Base-by-base conservation (phyloP, 164 flowering plant genomes). In the Vitis cinerea region DNA sequence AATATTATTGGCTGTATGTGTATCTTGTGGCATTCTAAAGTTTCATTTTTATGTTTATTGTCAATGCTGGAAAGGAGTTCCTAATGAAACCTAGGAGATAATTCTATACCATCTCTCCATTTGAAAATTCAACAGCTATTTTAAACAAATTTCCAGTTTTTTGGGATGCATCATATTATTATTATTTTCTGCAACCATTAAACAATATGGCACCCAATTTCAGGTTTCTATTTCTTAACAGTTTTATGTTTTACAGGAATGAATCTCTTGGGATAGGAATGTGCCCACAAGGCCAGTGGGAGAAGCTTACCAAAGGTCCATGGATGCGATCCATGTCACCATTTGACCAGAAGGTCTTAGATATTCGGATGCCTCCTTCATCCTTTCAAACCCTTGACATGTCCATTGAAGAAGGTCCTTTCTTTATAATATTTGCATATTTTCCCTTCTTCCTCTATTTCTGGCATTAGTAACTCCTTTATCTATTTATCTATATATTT, bases 261-360 rank as follows among this genome's bases (percentile, higher is more conserved):
- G 54, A 27, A 7, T 86, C 99, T 70, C 77, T 90, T 65, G 87
- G 77, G 50, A 64, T 89, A 31, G 93, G 98, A 51, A 90, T 87
- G 94, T 93, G 98, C 76, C 82, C 92, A 69, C 84, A 69, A 63
- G 74, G 78, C 4, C 79, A 82, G 63, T 95, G 99, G 99, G 86
- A 86, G 84, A 95, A 87, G 76, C 82, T 88, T 69, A n/a, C 68
- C 15, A 85, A 89, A 76, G 93, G 86, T 77, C 79, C 78, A 69
- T 93, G 96, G 96, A 78, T 68, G 54, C 81, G 73, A 53, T 72
- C 86, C 44, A 87, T 90, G 90, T 93, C 99, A 31, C 99, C 99
- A 67, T 95, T 88, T 81, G 96, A 87, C 69, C 80, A 77, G 77
- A 87, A 79, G 77, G 57, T 93, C 68, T 74, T 95, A 64, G 99